A percentile compares a stretch with the other conserved stretches of the same genome.
Evolutionary conservation across 2,329 filamentous ascomycete genomes (phyloP).

Genomic region (Fonsecaea nubica): DNA sequence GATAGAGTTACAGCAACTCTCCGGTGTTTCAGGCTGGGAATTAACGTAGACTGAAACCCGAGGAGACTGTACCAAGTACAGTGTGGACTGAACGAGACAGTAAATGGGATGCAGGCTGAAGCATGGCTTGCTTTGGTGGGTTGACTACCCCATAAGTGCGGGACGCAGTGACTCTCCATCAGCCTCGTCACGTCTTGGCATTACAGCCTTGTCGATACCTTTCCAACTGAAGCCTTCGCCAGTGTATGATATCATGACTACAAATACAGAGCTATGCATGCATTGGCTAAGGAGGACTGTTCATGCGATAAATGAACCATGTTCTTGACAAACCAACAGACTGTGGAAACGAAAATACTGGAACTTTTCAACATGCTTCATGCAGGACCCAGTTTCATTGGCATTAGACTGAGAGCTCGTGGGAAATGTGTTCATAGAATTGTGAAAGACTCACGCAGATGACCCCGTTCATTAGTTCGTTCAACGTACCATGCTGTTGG

Average conservation of each 20-base stretch:
- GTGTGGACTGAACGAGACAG: background rate
- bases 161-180: background rate
- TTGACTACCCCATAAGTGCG: background rate
- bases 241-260: too few species aligned
- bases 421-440: background rate
- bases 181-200: background rate
- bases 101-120: background rate
- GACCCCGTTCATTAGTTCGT: background rate
- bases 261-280: background rate
- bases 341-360: background rate
- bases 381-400: background rate
- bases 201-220: background rate
- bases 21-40: background rate
- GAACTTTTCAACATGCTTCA: background rate
- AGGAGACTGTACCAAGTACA: background rate
- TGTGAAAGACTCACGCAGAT: background rate
- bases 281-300: background rate
- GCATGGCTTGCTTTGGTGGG: background rate
- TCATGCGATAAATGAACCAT: background rate
- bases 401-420: background rate
- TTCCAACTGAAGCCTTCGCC: too few species aligned
- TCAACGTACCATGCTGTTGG: background rate
- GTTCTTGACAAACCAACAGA: background rate
- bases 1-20: background rate
- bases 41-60: background rate